Conservation (phyloP, 495 filamentous ascomycete genomes). For the Beverwykella pulmonaria region DNA sequence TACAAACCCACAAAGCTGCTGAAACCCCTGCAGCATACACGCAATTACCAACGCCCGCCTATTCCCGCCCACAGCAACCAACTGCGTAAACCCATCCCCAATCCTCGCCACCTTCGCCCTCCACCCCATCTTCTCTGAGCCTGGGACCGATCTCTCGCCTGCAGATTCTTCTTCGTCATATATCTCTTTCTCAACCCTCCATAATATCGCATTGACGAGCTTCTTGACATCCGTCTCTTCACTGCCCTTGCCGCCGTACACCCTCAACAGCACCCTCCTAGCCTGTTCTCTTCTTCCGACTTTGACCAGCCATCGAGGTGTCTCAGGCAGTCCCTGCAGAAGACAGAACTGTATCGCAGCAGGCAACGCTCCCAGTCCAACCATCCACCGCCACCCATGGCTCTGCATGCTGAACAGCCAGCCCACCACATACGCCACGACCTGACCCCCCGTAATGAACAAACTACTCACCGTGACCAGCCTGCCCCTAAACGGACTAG, state of each 20-base stretch:
- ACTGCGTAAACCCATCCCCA: slow-evolving; percentile 43
- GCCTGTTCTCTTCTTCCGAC: slow-evolving; percentile 63
- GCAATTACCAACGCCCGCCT: slow-evolving; percentile 80
- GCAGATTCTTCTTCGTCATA: slow-evolving; percentile 62
- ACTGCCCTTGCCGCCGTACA: slow-evolving; percentile 57
- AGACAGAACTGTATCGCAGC: slow-evolving; percentile 69
- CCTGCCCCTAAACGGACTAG: slow-evolving; percentile 70
- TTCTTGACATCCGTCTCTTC: slow-evolving; percentile 40
- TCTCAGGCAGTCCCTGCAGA: slow-evolving; percentile 75
- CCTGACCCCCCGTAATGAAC: slow-evolving; percentile 84
- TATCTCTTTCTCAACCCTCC: slow-evolving; percentile 69
- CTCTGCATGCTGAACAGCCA: slow-evolving; percentile 63
- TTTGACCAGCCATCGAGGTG: slow-evolving; percentile 82
- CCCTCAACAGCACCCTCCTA: slow-evolving; percentile 61
- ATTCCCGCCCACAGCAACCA: slow-evolving; percentile 54
- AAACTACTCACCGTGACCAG: slow-evolving; percentile 76
- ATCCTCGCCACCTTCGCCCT: slow-evolving; percentile 16
- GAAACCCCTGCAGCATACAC: slow-evolving; percentile 81
- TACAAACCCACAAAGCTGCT: slow-evolving; percentile 88
- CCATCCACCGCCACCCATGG: slow-evolving; percentile 86
- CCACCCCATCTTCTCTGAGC: slow-evolving; percentile 30
- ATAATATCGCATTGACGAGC: slow-evolving; percentile 59
- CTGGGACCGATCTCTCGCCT: slow-evolving; percentile 42
- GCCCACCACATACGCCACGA: slow-evolving; percentile 79
- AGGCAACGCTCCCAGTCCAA: slow-evolving; percentile 80